These are phyloP conservation scores for Actinomortierella ambigua DNA, from an alignment of 371 early-diverging fungal species.

Conservation along the genomic window DNA sequence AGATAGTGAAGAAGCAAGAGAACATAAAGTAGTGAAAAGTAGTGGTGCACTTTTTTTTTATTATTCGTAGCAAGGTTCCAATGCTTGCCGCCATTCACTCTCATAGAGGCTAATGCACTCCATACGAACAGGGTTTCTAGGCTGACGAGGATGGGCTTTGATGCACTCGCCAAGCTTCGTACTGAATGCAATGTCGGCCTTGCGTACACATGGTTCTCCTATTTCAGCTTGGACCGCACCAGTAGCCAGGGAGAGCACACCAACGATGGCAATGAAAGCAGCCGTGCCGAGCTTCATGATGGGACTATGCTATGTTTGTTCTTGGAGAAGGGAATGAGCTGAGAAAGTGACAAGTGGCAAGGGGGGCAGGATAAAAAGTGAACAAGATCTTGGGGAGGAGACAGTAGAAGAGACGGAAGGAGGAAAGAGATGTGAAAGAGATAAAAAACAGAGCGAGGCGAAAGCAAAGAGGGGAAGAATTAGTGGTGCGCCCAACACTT, in stretches of 20 bases:
- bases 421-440: slow-evolving; percentile 1
- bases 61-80: too few relatives aligned
- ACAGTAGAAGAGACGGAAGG: not conserved
- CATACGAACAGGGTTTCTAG: slow-evolving; percentile 8
- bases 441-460: not conserved
- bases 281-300: slow-evolving; percentile 6
- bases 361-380: too few relatives aligned
- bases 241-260: slow-evolving; percentile 8
- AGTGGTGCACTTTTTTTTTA: too few relatives aligned
- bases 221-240: slow-evolving; percentile 3
- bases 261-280: slow-evolving; percentile 6
- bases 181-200: slow-evolving; percentile 8
- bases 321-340: too few relatives aligned
- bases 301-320: too few relatives aligned
- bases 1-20: too few relatives aligned
- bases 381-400: too few relatives aligned
- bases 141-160: slow-evolving; percentile 7
- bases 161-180: slow-evolving; percentile 6
- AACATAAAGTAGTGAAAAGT: too few relatives aligned
- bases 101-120: slow-evolving; percentile 1
- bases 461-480: too few relatives aligned
- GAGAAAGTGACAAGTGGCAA: not conserved
- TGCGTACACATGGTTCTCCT: not conserved
- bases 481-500: too few relatives aligned
- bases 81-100: not conserved